phyloP scores from a whole-genome alignment of 352 stramenopile species.

The Chrysophaeum taylorii region DNA sequence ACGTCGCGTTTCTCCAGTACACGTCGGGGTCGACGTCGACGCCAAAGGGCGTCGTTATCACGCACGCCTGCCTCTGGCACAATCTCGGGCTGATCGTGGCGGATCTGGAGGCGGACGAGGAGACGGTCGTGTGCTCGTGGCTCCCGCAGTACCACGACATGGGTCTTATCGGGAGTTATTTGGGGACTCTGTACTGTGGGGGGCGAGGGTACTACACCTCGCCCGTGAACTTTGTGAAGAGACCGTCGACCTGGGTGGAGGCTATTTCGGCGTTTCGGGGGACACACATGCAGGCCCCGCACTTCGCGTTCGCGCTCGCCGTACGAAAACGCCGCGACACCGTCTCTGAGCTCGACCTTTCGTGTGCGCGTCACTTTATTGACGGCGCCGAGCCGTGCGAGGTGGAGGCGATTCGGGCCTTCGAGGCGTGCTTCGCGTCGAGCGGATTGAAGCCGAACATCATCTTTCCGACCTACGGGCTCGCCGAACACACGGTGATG shows the following conservation, averaged over 20 bases:
- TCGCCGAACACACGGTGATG: slow-evolving; percentile 97
- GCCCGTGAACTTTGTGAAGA: slow-evolving; percentile 90
- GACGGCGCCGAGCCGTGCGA: slow-evolving; percentile 95
- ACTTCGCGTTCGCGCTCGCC: slow-evolving; percentile 94
- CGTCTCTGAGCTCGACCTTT: slow-evolving; percentile 63
- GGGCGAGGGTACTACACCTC: slow-evolving; percentile 92
- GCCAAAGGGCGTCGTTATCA: slow-evolving; percentile 89
- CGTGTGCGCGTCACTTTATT: slow-evolving; percentile 85
- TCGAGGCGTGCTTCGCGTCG: slow-evolving; percentile 54
- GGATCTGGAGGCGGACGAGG: slow-evolving; percentile 64
- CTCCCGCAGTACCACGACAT: slow-evolving; percentile 99
- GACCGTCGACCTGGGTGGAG: slow-evolving; percentile 87
- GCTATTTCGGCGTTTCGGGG: slow-evolving; percentile 41
- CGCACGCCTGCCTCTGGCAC: slow-evolving; percentile 75
- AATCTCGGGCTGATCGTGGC: slow-evolving; percentile 81
- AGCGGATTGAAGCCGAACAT: slow-evolving; percentile 69
- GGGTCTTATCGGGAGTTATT: slow-evolving; percentile 90
- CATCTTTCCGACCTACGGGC: slow-evolving; percentile 93
- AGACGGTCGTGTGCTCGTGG: slow-evolving; percentile 92
- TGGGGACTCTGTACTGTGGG: slow-evolving; percentile 69
- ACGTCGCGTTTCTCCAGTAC: slow-evolving; percentile 87
- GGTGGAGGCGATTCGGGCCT: slow-evolving; percentile 23
- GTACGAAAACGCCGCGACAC: slow-evolving; percentile 61
- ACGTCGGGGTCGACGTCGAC: slow-evolving; percentile 82
- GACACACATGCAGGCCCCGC: slow-evolving; percentile 93